phyloP scores from a whole-genome alignment of 2,329 filamentous ascomycete genomes.

The Emmonsiellopsis sp. region DNA sequence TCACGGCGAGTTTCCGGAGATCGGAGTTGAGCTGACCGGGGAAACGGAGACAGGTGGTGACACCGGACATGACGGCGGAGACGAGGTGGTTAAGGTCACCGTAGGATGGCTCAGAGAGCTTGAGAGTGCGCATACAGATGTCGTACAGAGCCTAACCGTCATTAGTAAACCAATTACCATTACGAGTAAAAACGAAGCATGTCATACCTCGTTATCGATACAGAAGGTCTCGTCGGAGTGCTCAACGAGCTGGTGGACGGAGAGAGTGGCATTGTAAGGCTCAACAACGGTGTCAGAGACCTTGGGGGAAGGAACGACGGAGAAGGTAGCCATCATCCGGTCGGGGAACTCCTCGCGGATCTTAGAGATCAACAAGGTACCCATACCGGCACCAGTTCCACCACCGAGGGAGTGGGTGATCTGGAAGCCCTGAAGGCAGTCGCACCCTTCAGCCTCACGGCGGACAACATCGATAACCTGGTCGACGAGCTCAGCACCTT shows the following conservation, averaged over 20 bases:
- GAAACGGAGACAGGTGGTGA: slow-evolving; percentile 98
- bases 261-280: slow-evolving; percentile 99
- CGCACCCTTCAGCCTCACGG: slow-evolving; percentile 96
- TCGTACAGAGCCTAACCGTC: slow-evolving; percentile 74
- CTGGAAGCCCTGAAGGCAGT: slow-evolving; percentile 99
- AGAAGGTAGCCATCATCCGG: slow-evolving; percentile 99
- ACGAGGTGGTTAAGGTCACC: slow-evolving; percentile 99
- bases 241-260: slow-evolving; percentile 97
- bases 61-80: slow-evolving; percentile 98
- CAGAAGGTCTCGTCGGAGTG: slow-evolving; percentile 99
- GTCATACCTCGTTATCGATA: slow-evolving; percentile 85
- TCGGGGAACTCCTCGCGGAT: slow-evolving; percentile 99
- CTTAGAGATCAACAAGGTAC: slow-evolving; percentile 98
- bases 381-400: slow-evolving; percentile 99
- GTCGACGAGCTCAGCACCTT: slow-evolving; percentile 98
- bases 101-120: slow-evolving; percentile 97
- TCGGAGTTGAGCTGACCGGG: slow-evolving; percentile 99
- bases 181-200: neutral
- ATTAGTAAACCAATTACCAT: neutral
- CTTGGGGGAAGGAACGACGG: slow-evolving; percentile 96
- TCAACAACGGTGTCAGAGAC: slow-evolving; percentile 99
- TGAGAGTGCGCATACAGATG: slow-evolving; percentile 99
- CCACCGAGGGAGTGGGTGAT: slow-evolving; percentile 99
- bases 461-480: slow-evolving; percentile 97
- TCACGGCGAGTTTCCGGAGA: slow-evolving; percentile 97